A percentile compares a stretch with the other conserved stretches of the same genome.
phyloP scores from a whole-genome alignment of 768 basidiomycete species.

The Lentinula raphanica region DNA sequence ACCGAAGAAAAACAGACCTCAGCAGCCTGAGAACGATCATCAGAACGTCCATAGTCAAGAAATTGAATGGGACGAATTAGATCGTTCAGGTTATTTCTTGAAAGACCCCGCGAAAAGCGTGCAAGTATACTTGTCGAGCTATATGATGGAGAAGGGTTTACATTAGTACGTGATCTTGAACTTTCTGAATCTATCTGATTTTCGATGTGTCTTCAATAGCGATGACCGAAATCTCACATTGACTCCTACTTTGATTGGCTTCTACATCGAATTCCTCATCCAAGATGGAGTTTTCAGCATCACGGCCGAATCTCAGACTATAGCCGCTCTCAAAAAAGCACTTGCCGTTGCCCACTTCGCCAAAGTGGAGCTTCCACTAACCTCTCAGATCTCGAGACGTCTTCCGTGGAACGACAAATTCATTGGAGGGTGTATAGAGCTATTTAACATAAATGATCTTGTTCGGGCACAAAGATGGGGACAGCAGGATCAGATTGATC shows the following conservation, averaged over 20 bases:
- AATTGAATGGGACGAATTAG: constrained; percentile 29
- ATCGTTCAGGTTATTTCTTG: constrained; percentile 48
- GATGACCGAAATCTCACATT: constrained; percentile 42
- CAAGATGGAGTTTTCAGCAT: constrained; percentile 43
- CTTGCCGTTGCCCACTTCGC: constrained; percentile 38
- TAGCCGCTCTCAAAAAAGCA: constrained; percentile 43
- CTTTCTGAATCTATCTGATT: not conserved
- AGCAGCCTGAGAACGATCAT: constrained; percentile 9
- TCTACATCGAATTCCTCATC: constrained; percentile 60
- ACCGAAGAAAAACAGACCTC: too few species aligned
- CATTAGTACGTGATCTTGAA: constrained; percentile 47
- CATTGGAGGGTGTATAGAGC: constrained; percentile 39
- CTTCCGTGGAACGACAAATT: constrained; percentile 41
- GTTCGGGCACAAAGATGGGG: constrained; percentile 38
- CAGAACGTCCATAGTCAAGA: not conserved
- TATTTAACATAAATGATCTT: constrained; percentile 25
- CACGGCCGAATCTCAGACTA: constrained; percentile 27
- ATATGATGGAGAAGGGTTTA: constrained; percentile 62
- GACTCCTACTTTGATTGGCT: constrained; percentile 49
- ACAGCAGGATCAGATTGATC: not conserved
- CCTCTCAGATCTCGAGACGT: constrained; percentile 37
- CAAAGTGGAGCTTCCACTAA: constrained; percentile 45
- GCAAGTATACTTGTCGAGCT: constrained; percentile 68
- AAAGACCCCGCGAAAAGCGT: constrained; percentile 53
- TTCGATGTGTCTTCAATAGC: constrained; percentile 23